Base-by-base conservation (phyloP, 495 filamentous ascomycete genomes). In the Tuber microsphaerosporum region DNA sequence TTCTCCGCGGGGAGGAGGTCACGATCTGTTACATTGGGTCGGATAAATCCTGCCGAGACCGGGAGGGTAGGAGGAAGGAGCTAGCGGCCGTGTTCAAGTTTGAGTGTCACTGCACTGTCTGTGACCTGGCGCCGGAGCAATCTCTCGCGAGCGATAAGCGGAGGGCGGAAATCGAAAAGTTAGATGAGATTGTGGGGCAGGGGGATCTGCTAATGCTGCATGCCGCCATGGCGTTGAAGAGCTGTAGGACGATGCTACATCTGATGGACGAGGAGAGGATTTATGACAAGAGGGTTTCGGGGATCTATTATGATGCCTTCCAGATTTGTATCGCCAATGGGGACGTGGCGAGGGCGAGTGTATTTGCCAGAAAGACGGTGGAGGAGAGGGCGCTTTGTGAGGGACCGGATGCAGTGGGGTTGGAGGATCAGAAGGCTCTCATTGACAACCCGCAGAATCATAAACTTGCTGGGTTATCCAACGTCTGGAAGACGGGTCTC, bases 241-340 rank as follows among this genome's bases (percentile, higher is more conserved):
- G 74, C n/a, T 84, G 83, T 22, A 75, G 75, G 65, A 75, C 74
- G 16, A 75, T 86, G 34, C 48, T 81, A 10, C 68, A 79, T 41
- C 71, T 85, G 48, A 79, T 82, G 41, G 78, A 84, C 69, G 77
- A 83, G 70, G 85, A 86, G 73, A 79, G 76, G 10, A 73, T 82
- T 20, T 76, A 77, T 69, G 83, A 82, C 73, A 80, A 79, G 68
- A 65, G 76, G 26, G 56, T 84, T 26, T 75, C 82, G 20, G 81
- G 84, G 43, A 70, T 82, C 45, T 87, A 85, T 72, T 86, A 84
- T 73, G 86, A 87, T 75, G 81, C 83, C 26, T 86, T 87, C 70
- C 85, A 87, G 78, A 83, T 87, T 34, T 81, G 81, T 74, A 84
- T 84, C 71, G 81, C 84, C 71, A 86, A 87, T 77, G 78, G 84